A percentile compares a stretch with the other conserved stretches of the same genome.
phyloP scores from a whole-genome alignment of 495 filamentous ascomycete genomes.

The Xylaria sp. region DNA sequence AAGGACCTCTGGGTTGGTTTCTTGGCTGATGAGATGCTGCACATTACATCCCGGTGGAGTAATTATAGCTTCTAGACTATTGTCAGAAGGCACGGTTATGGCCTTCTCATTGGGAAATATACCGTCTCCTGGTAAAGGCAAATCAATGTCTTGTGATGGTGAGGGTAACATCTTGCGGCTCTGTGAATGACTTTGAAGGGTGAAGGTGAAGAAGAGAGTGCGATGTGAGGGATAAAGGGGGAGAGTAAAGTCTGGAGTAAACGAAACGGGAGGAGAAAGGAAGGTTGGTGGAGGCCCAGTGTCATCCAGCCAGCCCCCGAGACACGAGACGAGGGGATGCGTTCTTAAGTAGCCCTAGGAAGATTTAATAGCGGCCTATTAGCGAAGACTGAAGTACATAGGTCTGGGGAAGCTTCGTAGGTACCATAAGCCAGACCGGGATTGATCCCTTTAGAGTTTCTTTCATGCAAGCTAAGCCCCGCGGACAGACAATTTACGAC shows the following conservation, averaged over 20 bases:
- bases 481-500: not conserved
- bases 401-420: not conserved
- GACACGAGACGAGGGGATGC: not conserved
- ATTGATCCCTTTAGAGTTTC: slow-evolving; percentile 20
- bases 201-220: not conserved
- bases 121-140: not conserved
- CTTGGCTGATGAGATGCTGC: slow-evolving; percentile 56
- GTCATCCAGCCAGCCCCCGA: not conserved
- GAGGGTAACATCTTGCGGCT: not conserved
- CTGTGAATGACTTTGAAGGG: too few relatives aligned
- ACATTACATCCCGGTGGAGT: slow-evolving; percentile 28
- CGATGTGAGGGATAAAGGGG: not conserved
- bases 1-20: slow-evolving; percentile 67
- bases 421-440: not conserved
- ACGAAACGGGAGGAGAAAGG: not conserved
- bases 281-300: not conserved
- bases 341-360: not conserved
- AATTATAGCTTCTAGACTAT: not conserved
- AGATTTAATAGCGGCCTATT: not conserved
- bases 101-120: not conserved
- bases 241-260: not conserved
- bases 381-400: slow-evolving; percentile 15
- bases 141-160: not conserved
- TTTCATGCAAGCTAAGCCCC: slow-evolving; percentile 6
- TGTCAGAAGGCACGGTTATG: not conserved